These are phyloP conservation scores for Catunica adiposa DNA, from an alignment of 2,329 filamentous ascomycete species.

Conservation along the genomic window DNA sequence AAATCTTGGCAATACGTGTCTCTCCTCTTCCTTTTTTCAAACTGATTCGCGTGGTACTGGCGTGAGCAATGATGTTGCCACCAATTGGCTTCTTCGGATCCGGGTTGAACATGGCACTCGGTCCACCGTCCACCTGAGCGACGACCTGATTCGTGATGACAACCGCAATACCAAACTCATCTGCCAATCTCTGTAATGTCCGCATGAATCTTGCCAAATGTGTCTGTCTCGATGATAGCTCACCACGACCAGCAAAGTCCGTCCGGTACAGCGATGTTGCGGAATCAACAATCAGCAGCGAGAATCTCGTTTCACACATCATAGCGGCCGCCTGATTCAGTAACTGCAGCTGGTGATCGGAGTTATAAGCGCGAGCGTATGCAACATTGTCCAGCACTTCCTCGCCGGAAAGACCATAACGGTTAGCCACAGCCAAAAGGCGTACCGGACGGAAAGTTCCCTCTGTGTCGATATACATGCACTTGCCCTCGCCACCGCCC, in stretches of 20 bases:
- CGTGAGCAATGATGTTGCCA: constrained; percentile 96
- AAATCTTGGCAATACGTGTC: constrained; percentile 97
- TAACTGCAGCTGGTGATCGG: constrained; percentile 88
- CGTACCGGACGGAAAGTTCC: constrained; percentile 91
- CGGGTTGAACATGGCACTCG: constrained; percentile 96
- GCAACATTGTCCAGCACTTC: constrained; percentile 97
- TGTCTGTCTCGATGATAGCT: constrained; percentile 83
- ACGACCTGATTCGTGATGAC: constrained; percentile 99
- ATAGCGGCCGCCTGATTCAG: constrained; percentile 90
- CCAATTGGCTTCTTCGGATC: constrained; percentile 99
- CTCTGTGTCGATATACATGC: constrained; percentile 95
- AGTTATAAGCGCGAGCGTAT: constrained; percentile 96
- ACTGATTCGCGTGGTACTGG: constrained; percentile 84
- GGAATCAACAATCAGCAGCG: constrained; percentile 85
- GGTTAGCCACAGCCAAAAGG: constrained; percentile 76
- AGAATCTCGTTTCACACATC: constrained; percentile 99
- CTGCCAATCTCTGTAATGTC: constrained; percentile 59
- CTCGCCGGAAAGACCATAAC: constrained; percentile 87
- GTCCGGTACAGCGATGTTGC: constrained; percentile 92
- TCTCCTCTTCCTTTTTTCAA: constrained; percentile 91
- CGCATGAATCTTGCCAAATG: constrained; percentile 82
- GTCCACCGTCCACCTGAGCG: constrained; percentile 90
- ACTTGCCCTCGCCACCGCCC: constrained; percentile 96
- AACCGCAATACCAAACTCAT: constrained; percentile 88
- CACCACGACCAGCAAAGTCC: constrained; percentile 90